Conservation (phyloP, 2,329 filamentous ascomycete species). For the Trichoderma koningii region DNA sequence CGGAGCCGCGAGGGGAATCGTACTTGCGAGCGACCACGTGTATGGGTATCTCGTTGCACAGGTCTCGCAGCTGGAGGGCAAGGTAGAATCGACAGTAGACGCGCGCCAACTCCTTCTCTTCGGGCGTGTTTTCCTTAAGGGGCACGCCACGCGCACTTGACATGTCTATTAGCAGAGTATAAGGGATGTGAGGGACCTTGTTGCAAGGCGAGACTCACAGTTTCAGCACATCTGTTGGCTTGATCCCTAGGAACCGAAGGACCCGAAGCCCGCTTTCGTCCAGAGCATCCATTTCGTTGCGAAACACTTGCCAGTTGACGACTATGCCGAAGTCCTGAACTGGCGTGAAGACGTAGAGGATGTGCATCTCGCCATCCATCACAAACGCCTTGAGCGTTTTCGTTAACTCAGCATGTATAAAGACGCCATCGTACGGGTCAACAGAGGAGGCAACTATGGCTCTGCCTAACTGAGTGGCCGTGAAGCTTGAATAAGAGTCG, state of each 20-base stretch:
- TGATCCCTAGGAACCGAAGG: conserved; percentile 67
- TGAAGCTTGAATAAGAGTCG: conserved; percentile 54
- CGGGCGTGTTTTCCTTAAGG: conserved; percentile 62
- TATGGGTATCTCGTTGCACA: conserved; percentile 75
- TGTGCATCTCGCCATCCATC: conserved; percentile 79
- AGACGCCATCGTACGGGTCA: conserved; percentile 73
- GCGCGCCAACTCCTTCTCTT: conserved; percentile 61
- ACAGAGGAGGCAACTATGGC: conserved; percentile 73
- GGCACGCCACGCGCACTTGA: conserved; percentile 65
- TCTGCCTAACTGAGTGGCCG: conserved; percentile 65
- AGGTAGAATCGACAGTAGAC: conserved; percentile 74
- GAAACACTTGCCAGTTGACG: conserved; percentile 73
- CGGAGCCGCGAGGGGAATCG: conserved; percentile 66
- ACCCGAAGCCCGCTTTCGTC: conserved; percentile 73
- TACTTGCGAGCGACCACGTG: conserved; percentile 71
- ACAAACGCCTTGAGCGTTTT: conserved; percentile 72
- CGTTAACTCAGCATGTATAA: conserved; percentile 68
- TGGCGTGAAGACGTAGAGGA: conserved; percentile 76
- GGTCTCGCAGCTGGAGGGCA: conserved; percentile 73
- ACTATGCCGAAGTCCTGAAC: conserved; percentile 59
- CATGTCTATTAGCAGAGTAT: neutral
- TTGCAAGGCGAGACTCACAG: conserved; percentile 51
- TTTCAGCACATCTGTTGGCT: conserved; percentile 65
- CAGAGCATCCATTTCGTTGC: conserved; percentile 68
- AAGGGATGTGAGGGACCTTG: neutral